Evolutionary conservation across 1,284 basidiomycete genomes (phyloP).

Genomic region (Testicularia cyperi): DNA sequence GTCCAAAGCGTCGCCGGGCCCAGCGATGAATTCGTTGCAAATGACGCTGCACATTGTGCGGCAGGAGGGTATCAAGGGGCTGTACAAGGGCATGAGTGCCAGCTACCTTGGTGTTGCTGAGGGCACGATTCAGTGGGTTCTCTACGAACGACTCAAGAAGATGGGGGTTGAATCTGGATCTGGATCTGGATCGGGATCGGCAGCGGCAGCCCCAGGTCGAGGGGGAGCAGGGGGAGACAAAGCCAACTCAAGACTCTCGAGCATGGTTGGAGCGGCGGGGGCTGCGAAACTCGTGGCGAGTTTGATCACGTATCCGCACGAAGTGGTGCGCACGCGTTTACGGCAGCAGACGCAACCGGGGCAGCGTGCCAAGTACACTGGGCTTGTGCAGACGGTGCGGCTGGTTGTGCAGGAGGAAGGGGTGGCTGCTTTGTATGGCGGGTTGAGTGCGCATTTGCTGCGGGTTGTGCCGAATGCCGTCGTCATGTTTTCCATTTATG

Average conservation of each 20-base stretch:
- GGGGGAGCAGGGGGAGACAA: no score
- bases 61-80: constrained; percentile 80
- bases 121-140: constrained; percentile 94
- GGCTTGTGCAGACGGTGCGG: constrained; percentile 79
- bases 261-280: constrained; percentile 86
- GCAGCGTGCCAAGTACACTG: constrained; percentile 72
- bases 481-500: constrained; percentile 79
- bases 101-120: constrained; percentile 95
- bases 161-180: no score
- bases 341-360: constrained; percentile 73
- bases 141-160: constrained; percentile 84
- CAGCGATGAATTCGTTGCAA: constrained; percentile 66
- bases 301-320: constrained; percentile 57
- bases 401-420: constrained; percentile 90
- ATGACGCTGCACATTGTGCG: constrained; percentile 73
- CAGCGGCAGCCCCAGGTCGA: no score
- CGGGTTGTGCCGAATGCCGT: constrained; percentile 95
- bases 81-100: constrained; percentile 93
- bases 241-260: constrained; percentile 62
- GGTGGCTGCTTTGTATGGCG: constrained; percentile 79
- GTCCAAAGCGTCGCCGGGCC: constrained; percentile 36
- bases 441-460: constrained; percentile 90
- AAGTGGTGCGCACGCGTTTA: constrained; percentile 78
- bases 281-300: constrained; percentile 77
- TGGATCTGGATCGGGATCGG: no score